A percentile compares a stretch with the other conserved stretches of the same genome.
Conservation (phyloP, 2,329 filamentous ascomycete genomes). For the Didymellaceae sp. region DNA sequence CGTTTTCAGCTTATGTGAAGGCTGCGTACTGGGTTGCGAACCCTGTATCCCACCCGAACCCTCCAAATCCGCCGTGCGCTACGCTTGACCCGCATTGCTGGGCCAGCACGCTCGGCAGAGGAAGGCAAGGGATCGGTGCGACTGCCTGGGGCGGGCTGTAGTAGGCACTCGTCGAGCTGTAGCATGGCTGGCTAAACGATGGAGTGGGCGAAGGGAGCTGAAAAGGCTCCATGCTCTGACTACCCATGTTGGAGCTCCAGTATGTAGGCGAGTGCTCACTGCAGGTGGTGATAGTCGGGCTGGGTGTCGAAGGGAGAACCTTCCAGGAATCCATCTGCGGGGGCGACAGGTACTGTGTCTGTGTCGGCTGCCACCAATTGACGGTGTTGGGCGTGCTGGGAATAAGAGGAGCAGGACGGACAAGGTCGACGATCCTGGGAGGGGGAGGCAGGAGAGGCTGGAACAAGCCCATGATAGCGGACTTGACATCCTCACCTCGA, state of each 20-base stretch:
- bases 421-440: constrained; percentile 85
- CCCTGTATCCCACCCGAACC: constrained; percentile 88
- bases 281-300: constrained; percentile 70
- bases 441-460: constrained; percentile 84
- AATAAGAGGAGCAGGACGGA: constrained; percentile 83
- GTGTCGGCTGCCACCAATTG: constrained; percentile 78
- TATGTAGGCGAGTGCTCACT: constrained; percentile 74
- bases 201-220: constrained; percentile 78
- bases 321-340: constrained; percentile 86
- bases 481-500: constrained; percentile 92
- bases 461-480: constrained; percentile 81
- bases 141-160: constrained; percentile 80
- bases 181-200: constrained; percentile 77
- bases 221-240: constrained; percentile 69
- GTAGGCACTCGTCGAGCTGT: constrained; percentile 56
- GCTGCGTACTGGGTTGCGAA: constrained; percentile 75
- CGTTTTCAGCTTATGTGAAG: constrained; percentile 71
- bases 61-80: constrained; percentile 67
- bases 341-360: constrained; percentile 64
- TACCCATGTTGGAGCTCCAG: constrained; percentile 72
- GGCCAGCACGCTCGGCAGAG: constrained; percentile 85
- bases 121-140: constrained; percentile 76
- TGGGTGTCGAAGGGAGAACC: constrained; percentile 87
- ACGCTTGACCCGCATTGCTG: constrained; percentile 79
- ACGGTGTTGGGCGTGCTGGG: constrained; percentile 78